Evolutionary conservation across 345 rosid species (phyloP).

Genomic region (Microcos paniculata): DNA sequence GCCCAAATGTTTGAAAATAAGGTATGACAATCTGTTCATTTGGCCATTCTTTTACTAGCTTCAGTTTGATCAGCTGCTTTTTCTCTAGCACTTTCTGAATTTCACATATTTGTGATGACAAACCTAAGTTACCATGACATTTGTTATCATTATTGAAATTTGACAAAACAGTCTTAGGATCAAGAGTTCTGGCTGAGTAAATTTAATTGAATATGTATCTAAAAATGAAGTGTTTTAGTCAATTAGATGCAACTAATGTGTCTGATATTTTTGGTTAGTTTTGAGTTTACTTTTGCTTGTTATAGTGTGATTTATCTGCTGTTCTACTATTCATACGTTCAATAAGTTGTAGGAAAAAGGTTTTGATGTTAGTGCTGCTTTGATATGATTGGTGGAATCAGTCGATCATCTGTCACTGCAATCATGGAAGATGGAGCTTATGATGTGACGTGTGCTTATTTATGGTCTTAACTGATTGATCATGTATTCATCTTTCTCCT

Average conservation of each 20-base stretch:
- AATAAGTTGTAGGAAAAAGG: not conserved
- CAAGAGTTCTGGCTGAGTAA: not conserved
- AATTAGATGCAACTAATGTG: not conserved
- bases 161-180: not conserved
- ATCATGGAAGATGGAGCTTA: not conserved
- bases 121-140: not conserved
- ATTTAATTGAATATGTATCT: not conserved
- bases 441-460: not conserved
- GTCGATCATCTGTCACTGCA: not conserved
- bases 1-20: conserved; percentile 43
- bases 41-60: not conserved
- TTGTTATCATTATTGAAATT: not conserved
- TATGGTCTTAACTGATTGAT: not conserved
- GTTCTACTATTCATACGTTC: not conserved
- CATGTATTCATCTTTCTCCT: conserved; percentile 1
- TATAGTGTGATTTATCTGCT: not conserved
- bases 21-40: conserved; percentile 40
- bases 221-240: not conserved
- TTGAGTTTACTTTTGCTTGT: not conserved
- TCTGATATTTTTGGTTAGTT: not conserved
- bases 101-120: not conserved
- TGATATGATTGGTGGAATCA: not conserved
- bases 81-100: not conserved
- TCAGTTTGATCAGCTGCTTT: not conserved
- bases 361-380: not conserved